phyloP scores from a whole-genome alignment of 257 asterid genomes.

The Nicotiana paniculata region DNA sequence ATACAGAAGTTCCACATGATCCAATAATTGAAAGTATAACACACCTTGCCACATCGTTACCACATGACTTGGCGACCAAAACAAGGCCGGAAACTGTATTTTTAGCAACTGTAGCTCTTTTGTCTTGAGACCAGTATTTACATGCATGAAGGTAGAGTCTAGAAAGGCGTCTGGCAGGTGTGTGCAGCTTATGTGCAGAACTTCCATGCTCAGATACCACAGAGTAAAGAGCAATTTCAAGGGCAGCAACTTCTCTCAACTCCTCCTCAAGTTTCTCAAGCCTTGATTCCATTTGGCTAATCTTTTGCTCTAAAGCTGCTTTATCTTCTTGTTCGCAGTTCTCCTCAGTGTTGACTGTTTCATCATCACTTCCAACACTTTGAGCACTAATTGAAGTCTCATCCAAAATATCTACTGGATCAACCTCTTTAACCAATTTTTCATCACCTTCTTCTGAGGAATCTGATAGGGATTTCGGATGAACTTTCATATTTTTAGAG shows the following conservation, averaged over 20 bases:
- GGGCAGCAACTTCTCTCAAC: constrained; percentile 91
- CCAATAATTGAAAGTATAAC: constrained; percentile 19
- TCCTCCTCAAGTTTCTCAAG: constrained; percentile 74
- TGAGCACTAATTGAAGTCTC: constrained; percentile 39
- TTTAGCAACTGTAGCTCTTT: constrained; percentile 78
- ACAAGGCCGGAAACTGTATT: constrained; percentile 81
- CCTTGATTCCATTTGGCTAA: constrained; percentile 79
- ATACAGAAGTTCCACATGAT: neutral
- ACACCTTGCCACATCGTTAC: constrained; percentile 88
- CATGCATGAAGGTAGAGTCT: constrained; percentile 80
- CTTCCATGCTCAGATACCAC: constrained; percentile 93
- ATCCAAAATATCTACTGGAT: constrained; percentile 36
- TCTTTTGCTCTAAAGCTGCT: constrained; percentile 38
- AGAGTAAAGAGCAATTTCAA: constrained; percentile 85
- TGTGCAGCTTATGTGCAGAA: constrained; percentile 92
- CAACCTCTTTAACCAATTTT: constrained; percentile 35
- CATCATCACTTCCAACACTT: constrained; percentile 49
- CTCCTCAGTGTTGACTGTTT: constrained; percentile 32
- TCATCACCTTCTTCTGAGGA: constrained; percentile 44
- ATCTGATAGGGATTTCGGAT: constrained; percentile 58
- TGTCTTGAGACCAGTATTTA: constrained; percentile 71
- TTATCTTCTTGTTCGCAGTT: constrained; percentile 29
- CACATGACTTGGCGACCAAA: constrained; percentile 82
- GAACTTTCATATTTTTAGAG: constrained; percentile 52
- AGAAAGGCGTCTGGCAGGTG: constrained; percentile 91